Evolutionary conservation across 2,329 filamentous ascomycete genomes (phyloP).

Genomic region (Ophiostoma sp.): DNA sequence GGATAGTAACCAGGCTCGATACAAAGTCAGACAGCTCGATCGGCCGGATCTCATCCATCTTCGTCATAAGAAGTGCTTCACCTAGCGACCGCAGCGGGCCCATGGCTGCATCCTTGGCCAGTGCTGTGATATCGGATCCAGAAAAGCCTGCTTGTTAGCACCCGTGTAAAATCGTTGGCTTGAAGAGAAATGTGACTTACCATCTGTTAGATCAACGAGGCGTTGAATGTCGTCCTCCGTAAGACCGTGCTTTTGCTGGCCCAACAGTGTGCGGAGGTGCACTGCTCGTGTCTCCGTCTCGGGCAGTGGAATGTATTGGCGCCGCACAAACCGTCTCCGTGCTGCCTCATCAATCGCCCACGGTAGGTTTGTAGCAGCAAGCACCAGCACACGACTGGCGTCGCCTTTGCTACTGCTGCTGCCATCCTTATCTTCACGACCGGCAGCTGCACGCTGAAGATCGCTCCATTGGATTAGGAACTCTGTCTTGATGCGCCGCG

Average conservation of each 20-base stretch:
- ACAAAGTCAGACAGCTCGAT: slow-evolving; percentile 80
- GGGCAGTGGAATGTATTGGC: slow-evolving; percentile 93
- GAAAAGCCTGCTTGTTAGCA: slow-evolving; percentile 60
- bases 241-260: slow-evolving; percentile 81
- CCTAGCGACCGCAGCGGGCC: slow-evolving; percentile 84
- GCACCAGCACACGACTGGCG: slow-evolving; percentile 79
- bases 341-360: slow-evolving; percentile 98
- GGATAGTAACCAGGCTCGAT: slow-evolving; percentile 74
- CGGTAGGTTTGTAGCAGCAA: slow-evolving; percentile 91
- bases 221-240: slow-evolving; percentile 63
- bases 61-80: slow-evolving; percentile 82
- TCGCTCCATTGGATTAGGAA: slow-evolving; percentile 98
- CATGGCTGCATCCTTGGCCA: slow-evolving; percentile 98
- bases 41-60: slow-evolving; percentile 87
- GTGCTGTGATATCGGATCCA: slow-evolving; percentile 89
- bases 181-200: too few relatives aligned
- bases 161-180: too few relatives aligned
- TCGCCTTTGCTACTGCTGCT: slow-evolving; percentile 71
- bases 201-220: slow-evolving; percentile 77
- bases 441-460: slow-evolving; percentile 78
- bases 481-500: slow-evolving; percentile 90
- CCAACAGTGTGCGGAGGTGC: slow-evolving; percentile 73
- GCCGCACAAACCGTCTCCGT: slow-evolving; percentile 77
- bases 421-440: slow-evolving; percentile 62
- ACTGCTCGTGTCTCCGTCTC: slow-evolving; percentile 73